Evolutionary conservation across 192 early-diverging fungal species (phyloP), one percentile per base, ranked within the genome.

Genomic region (Kappamyces sp.): DNA sequence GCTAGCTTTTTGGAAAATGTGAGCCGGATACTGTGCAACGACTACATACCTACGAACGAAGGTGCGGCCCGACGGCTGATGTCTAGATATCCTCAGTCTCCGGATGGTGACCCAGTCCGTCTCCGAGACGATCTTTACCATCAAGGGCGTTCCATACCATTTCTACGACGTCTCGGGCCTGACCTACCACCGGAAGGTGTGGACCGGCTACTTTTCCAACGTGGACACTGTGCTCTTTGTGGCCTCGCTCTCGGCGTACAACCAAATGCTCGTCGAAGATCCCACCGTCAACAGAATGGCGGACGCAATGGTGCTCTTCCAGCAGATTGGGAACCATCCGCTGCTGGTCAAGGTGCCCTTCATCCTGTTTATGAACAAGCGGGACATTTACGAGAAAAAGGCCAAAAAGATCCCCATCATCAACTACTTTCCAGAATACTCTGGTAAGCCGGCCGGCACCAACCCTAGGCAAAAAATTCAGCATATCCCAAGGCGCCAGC

Each of bases 351-450:
- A 51, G 31, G 43, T 68, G 58, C 39, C 46, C 36, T 60, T 75
- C 40, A 72, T 78, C n/a, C 37, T 79, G 15, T 79, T 79, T 49
- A 42, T 79, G 57, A 79, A 79, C 67, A 79, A 79, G 55, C 50
- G 55, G 41, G 77, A 79, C 53, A 45, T 79, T 32, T 68, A 73
- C 51, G 53, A 66, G 54, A 60, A 62, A 49, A 75, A 75, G 53
- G 43, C 73, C 30, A 43, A 68, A 47, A 45, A 33, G 14, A 65
- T 54, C 36, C 62, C 66, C 1, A 60, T 79, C 4, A 47, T 45
- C 11, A 57, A 65, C 15, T 72, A 60, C 42, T 73, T 79, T 58
- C 67, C 77, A 8, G 74, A 79, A 40, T 76, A 62, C 48, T 42
- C 47, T 32, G 68, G 74, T 76, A 41, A 48, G 57, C 22, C 22